phyloP scores from a whole-genome alignment of 2,329 filamentous ascomycete genomes.

The Neonectria magnoliae region DNA sequence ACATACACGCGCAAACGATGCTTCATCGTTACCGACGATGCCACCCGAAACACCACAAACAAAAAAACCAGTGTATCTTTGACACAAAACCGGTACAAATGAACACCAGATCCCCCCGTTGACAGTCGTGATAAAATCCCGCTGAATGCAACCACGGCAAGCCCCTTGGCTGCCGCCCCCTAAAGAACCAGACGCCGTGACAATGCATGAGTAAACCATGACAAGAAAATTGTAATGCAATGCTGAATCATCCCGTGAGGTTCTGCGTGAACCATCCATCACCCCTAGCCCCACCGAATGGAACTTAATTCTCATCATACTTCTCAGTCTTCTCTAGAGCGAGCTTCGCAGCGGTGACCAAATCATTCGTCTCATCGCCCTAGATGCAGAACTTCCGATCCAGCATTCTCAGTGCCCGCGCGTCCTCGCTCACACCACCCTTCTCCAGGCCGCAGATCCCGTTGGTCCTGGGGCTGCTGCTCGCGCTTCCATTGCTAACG shows the following conservation, averaged over 20 bases:
- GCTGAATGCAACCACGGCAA: conserved; percentile 39
- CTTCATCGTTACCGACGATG: conserved; percentile 16
- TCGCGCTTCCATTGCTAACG: conserved; percentile 53
- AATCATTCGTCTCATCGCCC: conserved; percentile 2
- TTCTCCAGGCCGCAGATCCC: conserved; percentile 44
- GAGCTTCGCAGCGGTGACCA: neutral
- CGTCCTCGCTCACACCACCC: conserved; percentile 68
- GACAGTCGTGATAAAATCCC: conserved; percentile 34
- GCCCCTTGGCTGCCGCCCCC: conserved; percentile 32
- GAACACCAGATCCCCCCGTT: conserved; percentile 33
- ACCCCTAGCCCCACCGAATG: neutral
- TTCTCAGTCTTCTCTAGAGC: neutral
- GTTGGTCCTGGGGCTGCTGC: conserved; percentile 51
- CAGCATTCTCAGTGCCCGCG: conserved; percentile 71
- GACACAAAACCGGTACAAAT: conserved; percentile 14
- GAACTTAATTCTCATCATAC: neutral
- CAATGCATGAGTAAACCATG: conserved; percentile 36
- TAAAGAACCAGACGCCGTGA: conserved; percentile 40
- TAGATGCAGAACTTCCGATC: conserved; percentile 65
- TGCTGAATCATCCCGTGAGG: conserved; percentile 15
- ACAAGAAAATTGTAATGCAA: conserved; percentile 25
- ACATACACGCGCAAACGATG: conserved; percentile 28
- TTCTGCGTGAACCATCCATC: neutral
- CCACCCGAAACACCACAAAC: conserved; percentile 28
- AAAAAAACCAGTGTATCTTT: conserved; percentile 9